These are phyloP conservation scores for Penicillium lividum DNA, from an alignment of 495 filamentous ascomycete genomes.

Conservation along the genomic window DNA sequence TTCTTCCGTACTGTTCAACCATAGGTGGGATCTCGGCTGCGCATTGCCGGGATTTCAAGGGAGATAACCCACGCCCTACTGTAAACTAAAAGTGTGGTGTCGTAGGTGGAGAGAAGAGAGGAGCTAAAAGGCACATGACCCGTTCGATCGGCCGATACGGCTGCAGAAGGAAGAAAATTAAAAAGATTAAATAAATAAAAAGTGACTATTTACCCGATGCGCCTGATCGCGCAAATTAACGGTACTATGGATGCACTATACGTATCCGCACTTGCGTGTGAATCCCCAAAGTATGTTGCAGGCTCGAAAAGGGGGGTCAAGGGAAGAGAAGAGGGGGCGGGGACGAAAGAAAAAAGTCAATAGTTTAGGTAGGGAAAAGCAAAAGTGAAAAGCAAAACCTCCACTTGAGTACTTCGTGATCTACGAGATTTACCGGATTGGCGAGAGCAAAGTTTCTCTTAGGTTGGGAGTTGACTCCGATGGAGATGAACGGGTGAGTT, in stretches of 20 bases:
- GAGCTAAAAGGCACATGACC: conserved; percentile 5
- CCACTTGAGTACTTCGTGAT: conserved; percentile 1
- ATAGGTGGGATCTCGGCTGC: not conserved
- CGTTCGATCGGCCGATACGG: conserved; percentile 4
- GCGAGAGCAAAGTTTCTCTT: not conserved
- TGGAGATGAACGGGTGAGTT: not conserved
- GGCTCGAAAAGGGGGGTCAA: not conserved
- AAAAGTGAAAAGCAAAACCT: conserved; percentile 1
- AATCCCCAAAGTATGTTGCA: not conserved
- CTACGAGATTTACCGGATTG: conserved; percentile 3
- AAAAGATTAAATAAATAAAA: not conserved
- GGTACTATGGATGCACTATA: conserved; percentile 3
- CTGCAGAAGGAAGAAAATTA: not conserved
- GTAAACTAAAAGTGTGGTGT: not conserved
- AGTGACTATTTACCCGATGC: conserved; percentile 7
- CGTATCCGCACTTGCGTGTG: not conserved
- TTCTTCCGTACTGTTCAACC: not conserved
- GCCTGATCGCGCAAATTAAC: conserved; percentile 1
- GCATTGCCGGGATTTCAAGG: not conserved
- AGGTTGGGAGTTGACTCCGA: not conserved
- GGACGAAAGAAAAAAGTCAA: not conserved
- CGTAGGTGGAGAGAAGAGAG: not conserved
- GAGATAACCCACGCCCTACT: not conserved
- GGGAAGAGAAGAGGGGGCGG: not conserved
- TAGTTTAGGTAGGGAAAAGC: not conserved